phyloP scores from a whole-genome alignment of 495 filamentous ascomycete species.

The Immersiella caudata region DNA sequence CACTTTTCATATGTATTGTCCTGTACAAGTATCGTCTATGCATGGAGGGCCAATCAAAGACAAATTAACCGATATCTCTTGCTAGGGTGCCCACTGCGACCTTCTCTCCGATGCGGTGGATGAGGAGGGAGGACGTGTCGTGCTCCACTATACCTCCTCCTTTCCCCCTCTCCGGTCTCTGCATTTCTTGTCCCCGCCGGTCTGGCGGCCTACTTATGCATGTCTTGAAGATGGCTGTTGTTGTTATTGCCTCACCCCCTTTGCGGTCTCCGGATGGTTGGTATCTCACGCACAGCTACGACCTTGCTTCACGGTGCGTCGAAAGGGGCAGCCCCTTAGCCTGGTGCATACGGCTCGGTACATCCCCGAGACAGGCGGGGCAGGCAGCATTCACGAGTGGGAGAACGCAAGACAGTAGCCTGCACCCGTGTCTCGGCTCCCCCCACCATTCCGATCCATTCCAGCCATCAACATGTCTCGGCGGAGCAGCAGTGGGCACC shows the following conservation, averaged over 20 bases:
- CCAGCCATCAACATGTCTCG: not conserved
- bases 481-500: not conserved
- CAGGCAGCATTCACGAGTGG: no score
- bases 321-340: no score
- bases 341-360: no score
- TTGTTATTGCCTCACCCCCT: not conserved
- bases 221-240: no score
- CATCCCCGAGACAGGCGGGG: no score
- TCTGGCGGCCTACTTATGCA: not conserved
- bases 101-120: slow-evolving; percentile 24
- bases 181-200: not conserved
- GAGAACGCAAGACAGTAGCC: no score
- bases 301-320: no score
- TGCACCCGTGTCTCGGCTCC: not conserved
- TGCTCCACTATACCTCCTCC: not conserved
- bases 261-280: not conserved
- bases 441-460: not conserved
- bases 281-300: not conserved
- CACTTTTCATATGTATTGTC: slow-evolving; percentile 29
- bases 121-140: no score
- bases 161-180: not conserved
- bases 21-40: slow-evolving; percentile 30
- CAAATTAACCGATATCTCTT: slow-evolving; percentile 23
- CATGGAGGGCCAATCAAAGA: slow-evolving; percentile 29
- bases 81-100: slow-evolving; percentile 23